phyloP scores from a whole-genome alignment of 768 basidiomycete species.

The Suillus weaverae region DNA sequence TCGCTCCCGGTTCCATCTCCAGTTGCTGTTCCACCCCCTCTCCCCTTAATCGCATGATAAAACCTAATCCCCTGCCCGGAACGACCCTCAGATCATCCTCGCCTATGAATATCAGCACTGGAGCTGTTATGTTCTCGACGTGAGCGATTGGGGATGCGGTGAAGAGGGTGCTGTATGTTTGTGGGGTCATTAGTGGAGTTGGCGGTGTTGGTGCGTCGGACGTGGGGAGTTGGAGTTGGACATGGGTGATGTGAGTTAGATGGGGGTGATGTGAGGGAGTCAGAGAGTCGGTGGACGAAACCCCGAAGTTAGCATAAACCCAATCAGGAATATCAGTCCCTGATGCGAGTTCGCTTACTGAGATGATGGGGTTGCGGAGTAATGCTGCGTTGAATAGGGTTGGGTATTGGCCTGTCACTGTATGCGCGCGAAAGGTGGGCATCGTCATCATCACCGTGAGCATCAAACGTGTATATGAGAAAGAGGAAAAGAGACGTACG shows the following conservation, averaged over 20 bases:
- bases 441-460: not conserved
- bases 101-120: constrained; percentile 45
- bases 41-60: not conserved
- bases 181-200: constrained; percentile 42
- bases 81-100: not conserved
- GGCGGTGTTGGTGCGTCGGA: too few species aligned
- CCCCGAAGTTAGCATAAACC: constrained; percentile 44
- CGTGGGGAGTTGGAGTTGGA: not conserved
- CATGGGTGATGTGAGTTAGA: not conserved
- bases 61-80: not conserved
- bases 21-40: too few species aligned
- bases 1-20: too few species aligned
- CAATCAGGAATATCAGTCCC: constrained; percentile 72
- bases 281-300: constrained; percentile 26
- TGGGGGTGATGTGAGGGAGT: not conserved
- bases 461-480: not conserved
- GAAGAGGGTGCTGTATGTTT: constrained; percentile 44
- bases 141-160: constrained; percentile 56
- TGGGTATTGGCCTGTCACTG: constrained; percentile 66
- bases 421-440: not conserved
- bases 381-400: constrained; percentile 62
- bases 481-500: constrained; percentile 22
- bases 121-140: constrained; percentile 48
- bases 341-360: constrained; percentile 49
- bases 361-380: constrained; percentile 70